Base-by-base conservation (phyloP, 2,329 filamentous ascomycete species). In the Nothopassalora personata region DNA sequence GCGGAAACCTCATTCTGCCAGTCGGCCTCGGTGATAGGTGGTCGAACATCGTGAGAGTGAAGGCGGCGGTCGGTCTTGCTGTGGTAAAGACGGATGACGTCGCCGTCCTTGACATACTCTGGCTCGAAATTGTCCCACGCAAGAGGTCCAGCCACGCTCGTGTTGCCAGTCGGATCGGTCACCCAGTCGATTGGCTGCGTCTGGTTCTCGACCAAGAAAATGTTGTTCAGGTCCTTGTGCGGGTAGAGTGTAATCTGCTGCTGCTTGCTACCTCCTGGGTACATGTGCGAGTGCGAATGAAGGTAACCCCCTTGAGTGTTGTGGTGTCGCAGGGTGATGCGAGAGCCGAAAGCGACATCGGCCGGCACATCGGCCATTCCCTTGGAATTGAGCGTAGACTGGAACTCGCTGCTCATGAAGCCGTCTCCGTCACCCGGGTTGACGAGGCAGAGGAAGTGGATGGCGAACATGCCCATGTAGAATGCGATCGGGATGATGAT, bases 361-460 rank as follows among this genome's bases (percentile, higher is more conserved):
- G 90, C 94, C 1, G 94, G 88, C 5, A 96, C 91, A 75, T 96
- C 91, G 72, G 91, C 87, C 94, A 99, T 99, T 55, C 85, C 87
- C 81, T 97, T 99, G 70, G 86, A 92, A 79, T 97, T 99, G 66
- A 99, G 81, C 1, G 94, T 97, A 33, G 94, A 89, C 78, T 99
- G 94, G 80, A 99, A 99, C 73, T 99, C 94, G 57, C 93, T 96
- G 72, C 92, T 97, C 94, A 99, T 99, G 81, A 99, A 99, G 57
- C 94, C 94, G 75, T 99, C 94, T 56, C 94, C 94, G 54, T 99
- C 94, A 60, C 94, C 94, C 30, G 94, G 94, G 77, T 99, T 99
- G 60, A 88, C 84, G 46, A 99, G 83, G 80, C 90, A 95, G 67
- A 92, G 67, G 77, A 99, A 99, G 80, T 99, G 94, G 69, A 99